Conservation (phyloP, 495 filamentous ascomycete genomes). For the Ascodesmis nigricans region DNA sequence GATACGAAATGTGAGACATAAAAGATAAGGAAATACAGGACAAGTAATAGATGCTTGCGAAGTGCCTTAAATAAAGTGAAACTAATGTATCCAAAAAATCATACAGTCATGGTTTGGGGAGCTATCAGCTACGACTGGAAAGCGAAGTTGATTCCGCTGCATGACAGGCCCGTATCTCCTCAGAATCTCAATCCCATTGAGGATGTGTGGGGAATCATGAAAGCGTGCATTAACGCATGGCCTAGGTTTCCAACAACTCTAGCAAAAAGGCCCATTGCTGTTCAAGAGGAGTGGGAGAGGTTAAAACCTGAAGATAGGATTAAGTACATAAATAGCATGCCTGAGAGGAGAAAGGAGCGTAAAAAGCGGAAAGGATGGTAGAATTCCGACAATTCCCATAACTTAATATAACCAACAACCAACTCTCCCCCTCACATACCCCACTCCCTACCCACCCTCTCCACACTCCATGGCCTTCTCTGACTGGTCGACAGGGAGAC, state of each 20-base stretch:
- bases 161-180: not conserved
- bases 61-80: too few species aligned
- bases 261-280: not conserved
- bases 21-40: too few species aligned
- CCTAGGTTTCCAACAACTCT: not conserved
- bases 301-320: slow-evolving; percentile 1
- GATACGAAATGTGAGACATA: too few species aligned
- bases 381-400: not conserved
- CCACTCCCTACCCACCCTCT: too few species aligned
- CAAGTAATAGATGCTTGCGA: too few species aligned
- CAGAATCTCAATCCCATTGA: slow-evolving; percentile 8
- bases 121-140: not conserved
- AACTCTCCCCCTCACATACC: too few species aligned
- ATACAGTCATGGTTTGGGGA: not conserved
- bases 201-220: slow-evolving; percentile 4
- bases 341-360: slow-evolving; percentile 1
- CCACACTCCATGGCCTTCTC: slow-evolving; percentile 45
- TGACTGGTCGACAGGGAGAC: slow-evolving; percentile 43
- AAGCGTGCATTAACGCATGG: slow-evolving; percentile 2
- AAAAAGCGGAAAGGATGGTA: slow-evolving; percentile 1
- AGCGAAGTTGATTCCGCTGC: not conserved
- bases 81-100: too few species aligned
- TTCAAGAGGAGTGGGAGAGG: slow-evolving; percentile 6
- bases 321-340: slow-evolving; percentile 6
- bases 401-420: not conserved